Base-by-base conservation (phyloP, 495 filamentous ascomycete species). In the Poronia punctata region DNA sequence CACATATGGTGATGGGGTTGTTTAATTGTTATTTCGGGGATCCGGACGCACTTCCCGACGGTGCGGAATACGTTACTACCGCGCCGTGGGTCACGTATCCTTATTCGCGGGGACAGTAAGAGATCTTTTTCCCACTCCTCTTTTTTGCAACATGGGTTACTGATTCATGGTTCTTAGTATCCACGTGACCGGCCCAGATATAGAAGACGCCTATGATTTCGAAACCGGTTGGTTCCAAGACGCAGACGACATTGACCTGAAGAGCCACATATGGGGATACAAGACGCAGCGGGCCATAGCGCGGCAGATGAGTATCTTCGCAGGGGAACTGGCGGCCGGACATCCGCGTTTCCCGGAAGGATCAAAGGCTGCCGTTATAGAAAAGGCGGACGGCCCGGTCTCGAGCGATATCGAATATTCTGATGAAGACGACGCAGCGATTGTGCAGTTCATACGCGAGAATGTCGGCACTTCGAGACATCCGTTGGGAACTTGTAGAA, bases 81-180 rank as follows among this genome's bases (percentile, higher is more conserved):
- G 54, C 43, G 12, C 38, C 49, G 8, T 77, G 59, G 46, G 65
- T 65, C 5, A 52, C 57, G 15, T 74, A 79, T 48, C 74, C 76
- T 5, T 68, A 66, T 35, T 75, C 74, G 6, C 72, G 74, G 3
- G 75, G 76, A 5, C 56, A 61, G n/a, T n/a, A n/a, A n/a, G n/a
- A n/a, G n/a, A n/a, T n/a, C n/a, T n/a, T n/a, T n/a, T n/a, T n/a
- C n/a, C n/a, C n/a, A n/a, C n/a, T n/a, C n/a, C n/a, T n/a, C n/a
- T n/a, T n/a, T n/a, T n/a, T n/a, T n/a, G n/a, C n/a, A n/a, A n/a
- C n/a, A n/a, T n/a, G n/a, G n/a, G n/a, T n/a, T n/a, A n/a, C n/a
- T n/a, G n/a, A n/a, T n/a, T n/a, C n/a, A n/a, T n/a, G n/a, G n/a
- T n/a, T n/a, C n/a, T n/a, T n/a, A n/a, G n/a, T n/a, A n/a, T n/a